Percentiles rank a stretch among this genome's conserved stretches.
Conservation (phyloP, 2,329 filamentous ascomycete genomes). For the Trichoderma guizhouense region DNA sequence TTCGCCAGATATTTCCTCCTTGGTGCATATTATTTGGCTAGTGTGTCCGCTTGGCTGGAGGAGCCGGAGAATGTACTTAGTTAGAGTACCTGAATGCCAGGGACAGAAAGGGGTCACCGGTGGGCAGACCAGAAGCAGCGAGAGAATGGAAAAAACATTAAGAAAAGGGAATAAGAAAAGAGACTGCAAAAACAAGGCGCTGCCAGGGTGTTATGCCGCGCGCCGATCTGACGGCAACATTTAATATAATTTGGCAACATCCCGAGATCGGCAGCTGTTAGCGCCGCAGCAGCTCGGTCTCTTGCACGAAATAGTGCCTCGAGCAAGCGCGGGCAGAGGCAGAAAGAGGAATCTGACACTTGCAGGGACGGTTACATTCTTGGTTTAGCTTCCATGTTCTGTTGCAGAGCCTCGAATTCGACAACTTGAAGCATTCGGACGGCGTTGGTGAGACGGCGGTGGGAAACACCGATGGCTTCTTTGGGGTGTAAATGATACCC, state of each 20-base stretch:
- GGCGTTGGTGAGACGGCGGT: not conserved
- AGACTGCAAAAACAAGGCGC: not conserved
- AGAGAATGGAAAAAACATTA: no score
- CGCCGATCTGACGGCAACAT: slow-evolving; percentile 8
- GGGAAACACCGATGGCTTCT: not conserved
- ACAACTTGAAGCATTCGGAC: not conserved
- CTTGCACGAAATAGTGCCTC: not conserved
- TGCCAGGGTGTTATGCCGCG: not conserved
- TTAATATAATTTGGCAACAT: not conserved
- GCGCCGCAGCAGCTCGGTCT: slow-evolving; percentile 8
- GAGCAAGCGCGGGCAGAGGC: not conserved
- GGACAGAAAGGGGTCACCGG: not conserved
- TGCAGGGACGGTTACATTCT: not conserved
- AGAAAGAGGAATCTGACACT: not conserved
- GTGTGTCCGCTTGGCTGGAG: not conserved
- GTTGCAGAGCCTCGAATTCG: not conserved
- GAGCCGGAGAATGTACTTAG: not conserved
- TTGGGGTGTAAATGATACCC: not conserved
- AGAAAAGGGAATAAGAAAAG: not conserved
- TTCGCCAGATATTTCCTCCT: not conserved
- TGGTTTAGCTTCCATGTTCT: not conserved
- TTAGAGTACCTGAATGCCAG: not conserved
- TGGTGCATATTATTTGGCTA: not conserved
- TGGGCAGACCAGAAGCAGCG: not conserved
- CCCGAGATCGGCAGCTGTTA: slow-evolving; percentile 16